Evolutionary conservation across 139 green algal species (phyloP).

Genomic region (Marvania coccoides): DNA sequence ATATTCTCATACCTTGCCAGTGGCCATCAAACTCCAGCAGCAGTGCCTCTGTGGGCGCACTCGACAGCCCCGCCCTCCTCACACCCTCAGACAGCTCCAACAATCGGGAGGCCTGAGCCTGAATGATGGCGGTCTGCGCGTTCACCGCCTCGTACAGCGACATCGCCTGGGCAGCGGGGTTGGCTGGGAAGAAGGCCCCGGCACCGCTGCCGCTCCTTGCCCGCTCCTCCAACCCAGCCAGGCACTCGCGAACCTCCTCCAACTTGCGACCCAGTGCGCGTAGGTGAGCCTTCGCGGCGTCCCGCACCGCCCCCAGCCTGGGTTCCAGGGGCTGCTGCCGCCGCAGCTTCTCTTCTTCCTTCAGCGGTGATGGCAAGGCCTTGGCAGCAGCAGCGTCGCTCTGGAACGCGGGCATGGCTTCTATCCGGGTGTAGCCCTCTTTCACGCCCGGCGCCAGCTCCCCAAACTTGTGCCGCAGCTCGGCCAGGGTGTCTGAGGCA

Average conservation of each 20-base stretch:
- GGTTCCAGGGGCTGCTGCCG: slow-evolving; percentile 12
- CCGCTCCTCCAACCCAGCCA: slow-evolving; percentile 9
- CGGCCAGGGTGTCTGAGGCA: not conserved
- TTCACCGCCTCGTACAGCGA: slow-evolving; percentile 26
- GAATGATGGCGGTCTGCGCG: slow-evolving; percentile 5
- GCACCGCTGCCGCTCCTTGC: slow-evolving; percentile 15
- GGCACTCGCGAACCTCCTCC: slow-evolving; percentile 22
- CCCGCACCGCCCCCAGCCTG: not conserved
- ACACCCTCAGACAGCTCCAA: too few relatives aligned
- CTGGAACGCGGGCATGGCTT: slow-evolving; percentile 29
- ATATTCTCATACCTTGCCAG: too few relatives aligned
- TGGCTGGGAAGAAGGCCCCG: not conserved
- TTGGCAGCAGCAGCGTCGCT: not conserved
- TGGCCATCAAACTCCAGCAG: too few relatives aligned
- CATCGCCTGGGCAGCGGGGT: slow-evolving; percentile 5
- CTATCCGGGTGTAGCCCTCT: not conserved
- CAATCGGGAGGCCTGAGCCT: slow-evolving; percentile 1
- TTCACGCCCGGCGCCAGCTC: not conserved
- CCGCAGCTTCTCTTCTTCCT: slow-evolving; percentile 2
- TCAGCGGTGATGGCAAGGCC: too few relatives aligned
- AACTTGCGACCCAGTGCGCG: slow-evolving; percentile 9
- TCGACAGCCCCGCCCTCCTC: too few relatives aligned
- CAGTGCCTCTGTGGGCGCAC: too few relatives aligned
- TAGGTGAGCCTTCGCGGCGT: slow-evolving; percentile 5
- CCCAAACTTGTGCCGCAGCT: not conserved